A percentile compares a stretch with the other conserved stretches of the same genome.
Conservation (phyloP, 805 yeast genomes). For the Yarrowia sp. region DNA sequence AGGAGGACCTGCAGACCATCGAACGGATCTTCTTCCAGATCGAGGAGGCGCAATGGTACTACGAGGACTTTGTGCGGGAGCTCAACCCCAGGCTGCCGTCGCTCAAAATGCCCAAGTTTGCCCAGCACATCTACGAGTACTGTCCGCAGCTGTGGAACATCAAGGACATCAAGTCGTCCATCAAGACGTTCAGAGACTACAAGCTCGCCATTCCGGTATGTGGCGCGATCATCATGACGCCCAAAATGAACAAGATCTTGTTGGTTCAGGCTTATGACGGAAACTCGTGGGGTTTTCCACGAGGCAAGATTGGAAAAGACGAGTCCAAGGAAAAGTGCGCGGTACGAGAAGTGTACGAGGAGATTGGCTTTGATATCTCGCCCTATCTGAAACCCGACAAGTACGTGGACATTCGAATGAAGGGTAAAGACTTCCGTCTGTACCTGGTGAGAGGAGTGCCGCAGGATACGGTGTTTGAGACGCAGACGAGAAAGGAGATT, state of each 20-base stretch:
- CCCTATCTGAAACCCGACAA: slow-evolving; percentile 71
- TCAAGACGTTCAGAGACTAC: slow-evolving; percentile 79
- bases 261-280: slow-evolving; percentile 83
- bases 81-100: slow-evolving; percentile 78
- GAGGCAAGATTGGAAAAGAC: slow-evolving; percentile 94
- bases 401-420: slow-evolving; percentile 78
- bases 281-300: slow-evolving; percentile 91
- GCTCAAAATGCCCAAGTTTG: slow-evolving; percentile 77
- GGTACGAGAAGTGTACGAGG: slow-evolving; percentile 88
- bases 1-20: slow-evolving; percentile 82
- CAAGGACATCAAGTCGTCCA: slow-evolving; percentile 60
- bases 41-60: slow-evolving; percentile 99
- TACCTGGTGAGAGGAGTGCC: slow-evolving; percentile 80
- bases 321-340: slow-evolving; percentile 92
- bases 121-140: slow-evolving; percentile 77
- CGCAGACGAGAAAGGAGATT: slow-evolving; percentile 88
- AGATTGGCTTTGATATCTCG: slow-evolving; percentile 86
- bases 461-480: slow-evolving; percentile 74
- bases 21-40: slow-evolving; percentile 89
- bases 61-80: slow-evolving; percentile 79
- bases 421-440: slow-evolving; percentile 85
- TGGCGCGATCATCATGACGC: slow-evolving; percentile 88
- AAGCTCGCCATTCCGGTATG: slow-evolving; percentile 93
- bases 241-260: slow-evolving; percentile 69
- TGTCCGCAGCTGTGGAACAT: slow-evolving; percentile 57